Conservation (phyloP, 176 grass and related monocot genomes). For the Coix lacrymajobi region DNA sequence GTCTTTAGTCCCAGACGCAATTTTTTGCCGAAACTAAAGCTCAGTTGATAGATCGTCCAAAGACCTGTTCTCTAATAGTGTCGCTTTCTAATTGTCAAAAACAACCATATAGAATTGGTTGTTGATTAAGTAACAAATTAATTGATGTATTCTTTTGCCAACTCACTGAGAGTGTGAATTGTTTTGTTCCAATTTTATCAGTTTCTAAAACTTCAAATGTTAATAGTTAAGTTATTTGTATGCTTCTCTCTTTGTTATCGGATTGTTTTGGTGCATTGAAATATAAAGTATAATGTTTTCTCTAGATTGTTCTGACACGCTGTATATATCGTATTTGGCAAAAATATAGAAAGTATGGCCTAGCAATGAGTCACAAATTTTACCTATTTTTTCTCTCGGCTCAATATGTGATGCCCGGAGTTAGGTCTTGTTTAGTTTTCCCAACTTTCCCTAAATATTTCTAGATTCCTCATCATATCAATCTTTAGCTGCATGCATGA, state of each 20-base stretch:
- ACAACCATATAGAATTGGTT: background rate
- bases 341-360: background rate
- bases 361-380: background rate
- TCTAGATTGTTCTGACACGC: background rate
- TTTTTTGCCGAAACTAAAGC: too few relatives aligned
- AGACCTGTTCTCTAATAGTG: too few relatives aligned
- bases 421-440: too few relatives aligned
- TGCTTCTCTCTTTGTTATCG: background rate
- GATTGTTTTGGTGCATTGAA: too few relatives aligned
- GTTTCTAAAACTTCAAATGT: background rate
- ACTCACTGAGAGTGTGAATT: background rate
- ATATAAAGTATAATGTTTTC: background rate
- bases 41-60: too few relatives aligned
- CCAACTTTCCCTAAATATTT: too few relatives aligned
- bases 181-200: background rate
- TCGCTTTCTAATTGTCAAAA: background rate
- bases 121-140: background rate
- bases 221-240: background rate
- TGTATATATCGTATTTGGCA: background rate
- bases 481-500: too few relatives aligned
- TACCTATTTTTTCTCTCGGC: background rate
- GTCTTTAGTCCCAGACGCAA: too few relatives aligned
- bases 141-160: background rate
- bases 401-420: background rate
- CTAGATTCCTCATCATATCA: too few relatives aligned